Base-by-base conservation (phyloP, 129 eudicot species). In the Scalesia atractyloides region DNA sequence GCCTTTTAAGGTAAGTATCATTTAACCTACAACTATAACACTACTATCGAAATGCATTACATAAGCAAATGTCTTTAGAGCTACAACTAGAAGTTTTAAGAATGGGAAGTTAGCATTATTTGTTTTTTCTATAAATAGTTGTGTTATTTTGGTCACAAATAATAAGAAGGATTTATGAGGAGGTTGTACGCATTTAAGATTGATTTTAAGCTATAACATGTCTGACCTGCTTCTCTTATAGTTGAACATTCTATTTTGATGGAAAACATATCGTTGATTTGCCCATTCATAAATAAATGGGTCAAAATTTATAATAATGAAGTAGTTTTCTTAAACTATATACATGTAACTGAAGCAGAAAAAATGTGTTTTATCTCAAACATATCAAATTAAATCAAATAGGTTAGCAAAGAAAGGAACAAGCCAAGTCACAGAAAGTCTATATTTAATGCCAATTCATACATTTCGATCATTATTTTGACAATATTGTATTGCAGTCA, bases 1-100 rank as follows among this genome's bases (percentile, higher is more conserved):
- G 86, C 98, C 90, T 89, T 84, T 73, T 57, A 84, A 68, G 96
- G 98, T 87, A 83, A 36, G 77, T 24, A 63, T 74, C 51, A 19
- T 58, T 68, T 73, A 37, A 34, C 44, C n/a, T 44, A 10, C 20
- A 49, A 50, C 14, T 73, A 30, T 30, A 46, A 17, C 57, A 19
- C 54, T 46, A 33, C 7, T 47, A 48, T 50, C 30, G 16, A 26
- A 24, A 15, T 30, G 16, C 19, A 50, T 51, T 51, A 52, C 58
- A 66, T 1, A 44, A 66, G 56, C 20, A 66, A 26, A 49, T 47
- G 48, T 48, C 47, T 16, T 26, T 36, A 11, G 39, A 33, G 5
- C 46, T 36, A 62, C 20, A 30, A 49, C 9, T 11, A 41, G 57
- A 20, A 41, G 20, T 66, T 30, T 4, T 4, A 3, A 2, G 34